Evolutionary conservation across 805 yeast species (phyloP).

Genomic region (Maudiozyma saulgeensis): DNA sequence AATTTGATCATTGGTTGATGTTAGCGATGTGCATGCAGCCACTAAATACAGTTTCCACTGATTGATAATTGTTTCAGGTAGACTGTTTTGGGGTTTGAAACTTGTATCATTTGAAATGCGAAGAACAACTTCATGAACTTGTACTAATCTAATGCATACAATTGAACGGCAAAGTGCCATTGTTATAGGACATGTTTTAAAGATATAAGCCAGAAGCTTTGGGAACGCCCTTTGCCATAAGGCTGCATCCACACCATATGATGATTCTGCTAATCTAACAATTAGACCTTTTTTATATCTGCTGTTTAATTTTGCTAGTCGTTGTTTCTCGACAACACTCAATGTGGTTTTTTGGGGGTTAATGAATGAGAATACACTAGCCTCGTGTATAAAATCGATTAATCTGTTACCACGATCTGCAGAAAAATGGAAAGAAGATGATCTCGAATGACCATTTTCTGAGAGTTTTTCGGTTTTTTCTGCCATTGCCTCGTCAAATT

Average conservation of each 20-base stretch:
- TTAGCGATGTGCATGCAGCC: constrained; percentile 84
- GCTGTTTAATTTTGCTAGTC: constrained; percentile 53
- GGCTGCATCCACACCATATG: constrained; percentile 90
- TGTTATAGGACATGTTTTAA: constrained; percentile 79
- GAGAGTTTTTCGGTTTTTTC: constrained; percentile 32
- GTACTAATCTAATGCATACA: constrained; percentile 82
- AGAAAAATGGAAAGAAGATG: constrained; percentile 55
- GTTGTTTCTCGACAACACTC: constrained; percentile 68
- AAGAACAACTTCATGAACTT: constrained; percentile 62
- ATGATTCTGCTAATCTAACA: constrained; percentile 77
- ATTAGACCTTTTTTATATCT: constrained; percentile 56
- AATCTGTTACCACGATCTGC: constrained; percentile 71
- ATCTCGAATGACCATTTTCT: constrained; percentile 36
- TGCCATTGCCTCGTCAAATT: constrained; percentile 75
- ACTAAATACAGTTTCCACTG: constrained; percentile 86
- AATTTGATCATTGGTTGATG: constrained; percentile 81
- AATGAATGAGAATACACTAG: constrained; percentile 58
- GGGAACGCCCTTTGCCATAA: constrained; percentile 93
- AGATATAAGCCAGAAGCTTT: constrained; percentile 56
- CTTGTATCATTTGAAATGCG: constrained; percentile 41
- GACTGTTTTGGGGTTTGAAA: constrained; percentile 29
- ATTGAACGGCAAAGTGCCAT: constrained; percentile 87
- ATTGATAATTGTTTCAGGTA: constrained; percentile 64
- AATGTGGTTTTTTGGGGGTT: constrained; percentile 38
- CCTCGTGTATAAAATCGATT: constrained; percentile 64